Conservation (phyloP, 108 stramenopile genomes). For the Cyclostephanos tholiformis region DNA sequence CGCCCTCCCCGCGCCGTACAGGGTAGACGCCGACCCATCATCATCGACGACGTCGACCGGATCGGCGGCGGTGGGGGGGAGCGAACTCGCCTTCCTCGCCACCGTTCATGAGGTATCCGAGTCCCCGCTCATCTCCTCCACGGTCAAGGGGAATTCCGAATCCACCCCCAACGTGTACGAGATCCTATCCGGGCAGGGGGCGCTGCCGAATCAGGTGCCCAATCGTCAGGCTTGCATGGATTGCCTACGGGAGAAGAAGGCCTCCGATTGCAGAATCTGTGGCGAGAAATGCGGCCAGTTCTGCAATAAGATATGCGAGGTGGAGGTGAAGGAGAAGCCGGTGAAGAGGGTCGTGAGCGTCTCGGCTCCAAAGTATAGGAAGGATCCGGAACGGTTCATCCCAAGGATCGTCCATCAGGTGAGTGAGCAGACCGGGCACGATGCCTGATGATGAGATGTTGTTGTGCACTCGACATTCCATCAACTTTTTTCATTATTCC, state of each 20-base stretch:
- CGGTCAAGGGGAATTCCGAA: slow-evolving; percentile 24
- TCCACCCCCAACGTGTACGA: slow-evolving; percentile 51
- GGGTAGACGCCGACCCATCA: slow-evolving; percentile 20
- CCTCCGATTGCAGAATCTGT: slow-evolving; percentile 61
- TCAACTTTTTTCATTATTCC: background rate
- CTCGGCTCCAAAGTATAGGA: slow-evolving; percentile 25
- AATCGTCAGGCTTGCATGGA: slow-evolving; percentile 56
- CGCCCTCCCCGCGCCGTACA: slow-evolving; percentile 54
- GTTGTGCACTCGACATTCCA: too few relatives aligned
- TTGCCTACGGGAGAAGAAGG: slow-evolving; percentile 71
- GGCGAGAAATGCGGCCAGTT: slow-evolving; percentile 60
- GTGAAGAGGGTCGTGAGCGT: slow-evolving; percentile 61
- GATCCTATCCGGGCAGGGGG: slow-evolving; percentile 29
- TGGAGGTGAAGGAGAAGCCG: slow-evolving; percentile 60
- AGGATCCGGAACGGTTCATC: slow-evolving; percentile 50
- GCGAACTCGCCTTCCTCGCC: slow-evolving; percentile 71
- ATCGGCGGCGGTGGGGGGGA: background rate
- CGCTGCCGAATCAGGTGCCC: slow-evolving; percentile 46
- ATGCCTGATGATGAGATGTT: too few relatives aligned
- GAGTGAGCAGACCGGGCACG: background rate
- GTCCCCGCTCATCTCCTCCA: slow-evolving; percentile 11
- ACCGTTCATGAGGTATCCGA: slow-evolving; percentile 53
- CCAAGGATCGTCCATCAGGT: slow-evolving; percentile 67
- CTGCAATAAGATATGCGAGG: slow-evolving; percentile 70
- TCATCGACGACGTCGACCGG: slow-evolving; percentile 14